A percentile compares a stretch with the other conserved stretches of the same genome.
phyloP scores from a whole-genome alignment of 2,329 filamentous ascomycete genomes.

The Trichoderma sp. region DNA sequence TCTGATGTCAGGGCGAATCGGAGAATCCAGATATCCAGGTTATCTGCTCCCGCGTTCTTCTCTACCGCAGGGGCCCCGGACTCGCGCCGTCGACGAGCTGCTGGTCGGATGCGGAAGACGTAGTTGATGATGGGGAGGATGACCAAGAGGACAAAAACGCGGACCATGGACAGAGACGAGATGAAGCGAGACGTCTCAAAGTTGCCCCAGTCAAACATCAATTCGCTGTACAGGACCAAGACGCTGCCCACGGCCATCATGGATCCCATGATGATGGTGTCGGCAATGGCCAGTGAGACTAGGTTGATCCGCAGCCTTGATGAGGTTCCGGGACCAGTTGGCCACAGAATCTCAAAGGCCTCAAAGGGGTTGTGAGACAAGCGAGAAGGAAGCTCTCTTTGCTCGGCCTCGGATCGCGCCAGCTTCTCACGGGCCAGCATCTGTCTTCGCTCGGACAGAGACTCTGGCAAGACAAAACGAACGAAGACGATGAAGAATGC shows the following conservation, averaged over 20 bases:
- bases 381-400: slow-evolving; percentile 31
- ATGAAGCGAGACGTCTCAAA: slow-evolving; percentile 78
- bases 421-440: slow-evolving; percentile 67
- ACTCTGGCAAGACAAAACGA: slow-evolving; percentile 74
- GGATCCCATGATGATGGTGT: slow-evolving; percentile 77
- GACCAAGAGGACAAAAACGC: slow-evolving; percentile 71
- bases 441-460: slow-evolving; percentile 71
- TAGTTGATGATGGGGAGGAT: slow-evolving; percentile 76
- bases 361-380: slow-evolving; percentile 64
- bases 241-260: slow-evolving; percentile 80
- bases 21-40: slow-evolving; percentile 73
- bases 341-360: slow-evolving; percentile 75
- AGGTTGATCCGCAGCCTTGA: slow-evolving; percentile 71
- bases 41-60: slow-evolving; percentile 67
- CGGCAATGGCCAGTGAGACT: slow-evolving; percentile 73
- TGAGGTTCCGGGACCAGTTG: slow-evolving; percentile 60
- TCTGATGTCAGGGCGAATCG: slow-evolving; percentile 74
- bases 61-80: slow-evolving; percentile 39
- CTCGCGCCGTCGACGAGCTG: slow-evolving; percentile 39
- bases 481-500: slow-evolving; percentile 70
- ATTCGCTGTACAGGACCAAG: slow-evolving; percentile 77
- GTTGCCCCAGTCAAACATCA: slow-evolving; percentile 77
- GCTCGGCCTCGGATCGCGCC: slow-evolving; percentile 42
- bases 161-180: slow-evolving; percentile 71
- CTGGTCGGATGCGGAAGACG: slow-evolving; percentile 60